Percentiles rank a stretch among this genome's conserved stretches.
Evolutionary conservation across 177 flowering plant genomes (phyloP).

Genomic region (Vitis hybrid): DNA sequence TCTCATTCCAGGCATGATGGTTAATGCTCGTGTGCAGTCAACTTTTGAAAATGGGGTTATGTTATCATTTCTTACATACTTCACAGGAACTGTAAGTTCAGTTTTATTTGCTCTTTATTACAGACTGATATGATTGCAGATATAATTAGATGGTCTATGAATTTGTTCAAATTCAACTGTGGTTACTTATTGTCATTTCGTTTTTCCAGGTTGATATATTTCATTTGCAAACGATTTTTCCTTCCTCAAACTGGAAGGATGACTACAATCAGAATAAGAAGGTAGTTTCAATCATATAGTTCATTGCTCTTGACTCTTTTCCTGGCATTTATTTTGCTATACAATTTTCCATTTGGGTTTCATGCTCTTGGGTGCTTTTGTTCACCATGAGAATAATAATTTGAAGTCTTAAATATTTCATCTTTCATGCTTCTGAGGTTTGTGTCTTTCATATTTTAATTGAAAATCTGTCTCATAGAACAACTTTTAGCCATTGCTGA

Average conservation of each 20-base stretch:
- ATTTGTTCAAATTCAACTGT: not conserved
- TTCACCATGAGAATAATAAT: too few species aligned
- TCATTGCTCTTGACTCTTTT: too few species aligned
- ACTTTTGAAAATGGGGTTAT: conserved; percentile 87
- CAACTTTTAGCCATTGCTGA: too few species aligned
- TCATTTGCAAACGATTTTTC: conserved; percentile 63
- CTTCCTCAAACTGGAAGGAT: conserved; percentile 70
- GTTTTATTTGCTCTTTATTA: not conserved
- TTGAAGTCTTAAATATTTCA: too few species aligned
- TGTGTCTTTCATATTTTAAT: too few species aligned
- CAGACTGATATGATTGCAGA: not conserved
- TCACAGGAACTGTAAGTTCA: conserved; percentile 91
- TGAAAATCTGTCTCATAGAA: too few species aligned
- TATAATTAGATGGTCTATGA: not conserved
- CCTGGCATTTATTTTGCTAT: too few species aligned
- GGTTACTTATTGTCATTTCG: not conserved
- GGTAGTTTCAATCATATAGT: conserved; percentile 31
- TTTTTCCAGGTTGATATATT: conserved; percentile 79
- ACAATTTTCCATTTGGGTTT: too few species aligned
- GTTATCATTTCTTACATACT: conserved; percentile 88
- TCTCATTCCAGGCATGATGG: conserved; percentile 97
- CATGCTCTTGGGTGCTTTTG: too few species aligned
- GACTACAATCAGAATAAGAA: conserved; percentile 63
- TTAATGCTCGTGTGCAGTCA: conserved; percentile 74
- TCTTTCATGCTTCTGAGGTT: too few species aligned